Conservation (phyloP, 2,329 filamentous ascomycete genomes). For the Alternaria incomplexa region DNA sequence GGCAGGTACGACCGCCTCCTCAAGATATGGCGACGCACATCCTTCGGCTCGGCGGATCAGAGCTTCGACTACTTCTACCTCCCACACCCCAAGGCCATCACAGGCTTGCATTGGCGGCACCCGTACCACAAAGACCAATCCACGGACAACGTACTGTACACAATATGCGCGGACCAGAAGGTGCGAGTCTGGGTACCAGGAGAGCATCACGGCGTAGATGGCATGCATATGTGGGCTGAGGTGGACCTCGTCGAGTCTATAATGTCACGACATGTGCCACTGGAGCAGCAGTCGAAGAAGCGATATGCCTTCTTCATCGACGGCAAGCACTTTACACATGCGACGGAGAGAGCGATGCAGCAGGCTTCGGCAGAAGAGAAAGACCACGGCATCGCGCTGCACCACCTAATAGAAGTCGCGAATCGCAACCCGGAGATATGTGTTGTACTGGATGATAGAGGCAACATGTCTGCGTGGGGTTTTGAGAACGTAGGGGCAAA, state of each 20-base stretch:
- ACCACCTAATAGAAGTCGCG: constrained; percentile 84
- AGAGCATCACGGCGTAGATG: constrained; percentile 72
- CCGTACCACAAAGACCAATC: constrained; percentile 78
- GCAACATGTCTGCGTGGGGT: constrained; percentile 90
- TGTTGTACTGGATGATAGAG: constrained; percentile 80
- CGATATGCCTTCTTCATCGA: constrained; percentile 84
- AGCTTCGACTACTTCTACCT: constrained; percentile 92
- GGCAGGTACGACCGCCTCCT: constrained; percentile 80
- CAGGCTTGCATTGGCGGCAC: constrained; percentile 82
- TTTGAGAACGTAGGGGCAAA: constrained; percentile 84
- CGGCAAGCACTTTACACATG: constrained; percentile 76
- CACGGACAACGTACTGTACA: constrained; percentile 87
- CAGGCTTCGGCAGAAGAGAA: constrained; percentile 63
- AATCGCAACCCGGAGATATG: constrained; percentile 88
- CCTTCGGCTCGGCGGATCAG: constrained; percentile 81
- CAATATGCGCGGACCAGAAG: constrained; percentile 79
- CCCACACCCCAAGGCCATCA: constrained; percentile 81
- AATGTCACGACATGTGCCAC: constrained; percentile 58
- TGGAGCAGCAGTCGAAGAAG: constrained; percentile 50
- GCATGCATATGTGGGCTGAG: constrained; percentile 79
- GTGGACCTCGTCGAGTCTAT: constrained; percentile 79
- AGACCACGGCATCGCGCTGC: constrained; percentile 72
- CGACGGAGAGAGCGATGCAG: constrained; percentile 78
- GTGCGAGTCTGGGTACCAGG: constrained; percentile 84
- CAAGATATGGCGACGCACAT: constrained; percentile 90